These are phyloP conservation scores for Loxodes magnus DNA, from an alignment of 73 alveolate species.

Conservation along the genomic window DNA sequence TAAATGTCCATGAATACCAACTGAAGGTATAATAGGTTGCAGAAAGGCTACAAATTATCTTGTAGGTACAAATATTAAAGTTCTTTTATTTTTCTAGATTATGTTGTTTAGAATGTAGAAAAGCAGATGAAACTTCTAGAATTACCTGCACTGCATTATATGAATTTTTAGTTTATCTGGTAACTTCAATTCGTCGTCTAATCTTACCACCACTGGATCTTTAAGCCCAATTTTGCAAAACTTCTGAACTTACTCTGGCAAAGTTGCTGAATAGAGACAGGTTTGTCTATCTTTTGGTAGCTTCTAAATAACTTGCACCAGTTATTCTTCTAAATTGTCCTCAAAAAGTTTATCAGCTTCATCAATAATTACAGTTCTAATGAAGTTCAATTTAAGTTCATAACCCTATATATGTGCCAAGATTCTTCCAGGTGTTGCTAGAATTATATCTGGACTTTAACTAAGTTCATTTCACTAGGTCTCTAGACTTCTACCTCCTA, in stretches of 20 bases:
- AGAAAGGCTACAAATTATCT: slow-evolving; percentile 86
- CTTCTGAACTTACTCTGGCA: slow-evolving; percentile 75
- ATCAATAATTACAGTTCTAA: slow-evolving; percentile 85
- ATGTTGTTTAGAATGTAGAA: too few relatives aligned
- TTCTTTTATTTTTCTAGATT: slow-evolving; percentile 55
- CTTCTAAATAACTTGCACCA: slow-evolving; percentile 50
- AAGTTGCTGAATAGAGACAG: slow-evolving; percentile 90
- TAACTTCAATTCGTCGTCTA: slow-evolving; percentile 82
- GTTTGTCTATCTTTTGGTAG: slow-evolving; percentile 72
- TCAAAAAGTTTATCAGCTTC: slow-evolving; percentile 95
- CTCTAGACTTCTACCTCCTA: slow-evolving; percentile 96
- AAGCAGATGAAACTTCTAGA: too few relatives aligned
- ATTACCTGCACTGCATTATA: too few relatives aligned
- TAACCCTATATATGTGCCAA: slow-evolving; percentile 82
- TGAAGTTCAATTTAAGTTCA: slow-evolving; percentile 57
- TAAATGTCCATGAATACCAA: slow-evolving; percentile 87
- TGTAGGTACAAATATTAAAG: slow-evolving; percentile 90
- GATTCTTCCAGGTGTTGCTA: slow-evolving; percentile 99
- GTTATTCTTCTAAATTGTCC: slow-evolving; percentile 90
- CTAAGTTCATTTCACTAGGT: slow-evolving; percentile 86
- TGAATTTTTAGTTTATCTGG: slow-evolving; percentile 79
- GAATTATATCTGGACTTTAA: slow-evolving; percentile 91
- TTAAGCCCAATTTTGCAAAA: slow-evolving; percentile 89
- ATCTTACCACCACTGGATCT: slow-evolving; percentile 76
- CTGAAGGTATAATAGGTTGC: slow-evolving; percentile 52